Base-by-base conservation (phyloP, 768 basidiomycete species). In the Clitopilus hobsonii region DNA sequence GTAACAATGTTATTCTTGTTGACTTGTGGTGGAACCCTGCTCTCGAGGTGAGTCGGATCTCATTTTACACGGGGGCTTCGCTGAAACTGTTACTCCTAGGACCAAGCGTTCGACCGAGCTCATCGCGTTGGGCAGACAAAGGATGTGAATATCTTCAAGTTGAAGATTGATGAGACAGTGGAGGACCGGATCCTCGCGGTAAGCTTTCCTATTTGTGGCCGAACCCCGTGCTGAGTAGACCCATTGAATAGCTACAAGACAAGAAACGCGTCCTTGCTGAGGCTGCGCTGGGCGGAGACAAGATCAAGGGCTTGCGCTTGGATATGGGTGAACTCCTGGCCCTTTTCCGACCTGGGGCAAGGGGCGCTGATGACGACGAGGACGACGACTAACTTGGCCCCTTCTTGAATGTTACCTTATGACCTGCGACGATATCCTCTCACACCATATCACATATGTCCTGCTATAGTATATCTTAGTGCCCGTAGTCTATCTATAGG, bases 11-110 rank as follows among this genome's bases (percentile, higher is more conserved):
- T 32, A 89, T 98, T 60, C 79, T 98, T 2, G 82, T 93, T 54
- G 96, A 97, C 67, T 71, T 94, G 56, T 98, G 95, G 94, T 98
- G 95, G 93, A 89, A 93, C 67, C 91, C 91, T 8, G 91, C 89
- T 0, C 76, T 91, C 3, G 90, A 91, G 71, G 88, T 89, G 59
- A 58, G 80, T 65, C 62, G 26, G 47, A 58, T 55, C 55, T 63
- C 20, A 57, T 55, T 14, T 51, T 41, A 13, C 18, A 23, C 45
- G 49, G 24, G 14, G 30, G 38, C 16, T n/a, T 41, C 38, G 14
- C 52, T 49, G 49, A 16, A 49, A 26, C 48, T 45, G 38, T 41
- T 36, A 41, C 49, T 38, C 11, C 48, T 64, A 89, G 81, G 93
- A 96, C 58, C 95, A 98, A 72, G 94, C 94, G 0, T 96, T 94